Evolutionary conservation across 352 stramenopile genomes (phyloP).

Genomic region (Phytophthora sp.): DNA sequence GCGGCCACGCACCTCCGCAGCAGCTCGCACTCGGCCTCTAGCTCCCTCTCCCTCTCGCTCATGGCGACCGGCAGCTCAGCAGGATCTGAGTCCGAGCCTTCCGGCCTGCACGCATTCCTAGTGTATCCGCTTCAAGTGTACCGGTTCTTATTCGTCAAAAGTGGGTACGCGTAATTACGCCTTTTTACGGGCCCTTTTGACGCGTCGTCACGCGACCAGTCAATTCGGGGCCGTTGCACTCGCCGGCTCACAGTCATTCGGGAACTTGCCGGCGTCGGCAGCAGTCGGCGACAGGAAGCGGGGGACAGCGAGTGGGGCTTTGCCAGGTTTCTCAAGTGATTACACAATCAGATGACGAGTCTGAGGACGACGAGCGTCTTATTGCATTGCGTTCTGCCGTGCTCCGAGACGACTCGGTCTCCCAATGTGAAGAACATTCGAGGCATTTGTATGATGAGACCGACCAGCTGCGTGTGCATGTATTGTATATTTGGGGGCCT

Average conservation of each 20-base stretch:
- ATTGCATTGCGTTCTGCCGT: constrained; percentile 84
- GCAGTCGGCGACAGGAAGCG: constrained; percentile 1
- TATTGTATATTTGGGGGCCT: constrained; percentile 23
- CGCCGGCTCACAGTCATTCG: constrained; percentile 11
- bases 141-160: constrained; percentile 4
- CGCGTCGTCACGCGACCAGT: constrained; percentile 5
- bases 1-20: constrained; percentile 35
- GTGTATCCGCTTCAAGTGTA: constrained; percentile 1
- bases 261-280: constrained; percentile 9
- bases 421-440: constrained; percentile 85
- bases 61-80: constrained; percentile 1
- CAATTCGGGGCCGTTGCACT: constrained; percentile 3
- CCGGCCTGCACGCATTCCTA: constrained; percentile 7
- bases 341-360: constrained; percentile 93
- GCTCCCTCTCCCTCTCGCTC: constrained; percentile 35
- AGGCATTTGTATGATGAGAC: constrained; percentile 95
- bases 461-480: constrained; percentile 28
- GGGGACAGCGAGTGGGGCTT: background rate
- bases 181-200: constrained; percentile 13
- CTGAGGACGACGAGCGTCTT: constrained; percentile 76
- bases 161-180: constrained; percentile 21
- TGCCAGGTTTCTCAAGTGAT: constrained; percentile 76
- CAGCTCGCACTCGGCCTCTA: constrained; percentile 42
- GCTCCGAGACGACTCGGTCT: constrained; percentile 54
- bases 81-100: constrained; percentile 3